phyloP scores from a whole-genome alignment of 345 rosid species.

The Clausena lansium region DNA sequence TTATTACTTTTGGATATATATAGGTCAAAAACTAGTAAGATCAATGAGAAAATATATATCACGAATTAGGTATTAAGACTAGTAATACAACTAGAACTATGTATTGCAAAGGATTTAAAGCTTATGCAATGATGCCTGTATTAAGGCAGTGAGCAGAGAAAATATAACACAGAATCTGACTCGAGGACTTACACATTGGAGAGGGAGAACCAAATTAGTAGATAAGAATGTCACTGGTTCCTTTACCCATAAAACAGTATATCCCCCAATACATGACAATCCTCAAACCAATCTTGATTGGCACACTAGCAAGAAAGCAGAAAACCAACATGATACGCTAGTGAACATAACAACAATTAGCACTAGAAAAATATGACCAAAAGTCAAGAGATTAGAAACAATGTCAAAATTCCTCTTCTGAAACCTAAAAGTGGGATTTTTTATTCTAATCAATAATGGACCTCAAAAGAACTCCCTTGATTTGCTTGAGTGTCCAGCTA shows the following conservation, averaged over 20 bases:
- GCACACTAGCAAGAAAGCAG: not conserved
- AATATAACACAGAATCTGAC: not conserved
- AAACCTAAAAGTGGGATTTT: not conserved
- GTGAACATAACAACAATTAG: not conserved
- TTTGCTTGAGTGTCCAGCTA: not conserved
- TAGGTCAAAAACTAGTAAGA: not conserved
- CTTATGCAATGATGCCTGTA: not conserved
- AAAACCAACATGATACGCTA: not conserved
- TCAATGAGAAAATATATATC: not conserved
- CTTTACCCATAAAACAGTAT: not conserved
- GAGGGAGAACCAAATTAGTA: not conserved
- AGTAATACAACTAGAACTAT: not conserved
- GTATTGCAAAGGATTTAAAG: not conserved
- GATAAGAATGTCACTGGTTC: not conserved
- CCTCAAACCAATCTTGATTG: not conserved
- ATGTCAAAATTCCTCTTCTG: not conserved
- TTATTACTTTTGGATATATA: not conserved
- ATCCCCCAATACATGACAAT: not conserved
- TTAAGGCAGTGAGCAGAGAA: not conserved
- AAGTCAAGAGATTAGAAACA: not conserved
- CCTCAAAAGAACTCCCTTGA: slow-evolving; percentile 5
- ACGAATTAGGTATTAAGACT: not conserved
- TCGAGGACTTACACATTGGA: not conserved
- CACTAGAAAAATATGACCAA: not conserved
- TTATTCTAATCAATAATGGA: not conserved